Conservation (phyloP, 2,329 filamentous ascomycete genomes). For the Pyrenochaeta sp. region DNA sequence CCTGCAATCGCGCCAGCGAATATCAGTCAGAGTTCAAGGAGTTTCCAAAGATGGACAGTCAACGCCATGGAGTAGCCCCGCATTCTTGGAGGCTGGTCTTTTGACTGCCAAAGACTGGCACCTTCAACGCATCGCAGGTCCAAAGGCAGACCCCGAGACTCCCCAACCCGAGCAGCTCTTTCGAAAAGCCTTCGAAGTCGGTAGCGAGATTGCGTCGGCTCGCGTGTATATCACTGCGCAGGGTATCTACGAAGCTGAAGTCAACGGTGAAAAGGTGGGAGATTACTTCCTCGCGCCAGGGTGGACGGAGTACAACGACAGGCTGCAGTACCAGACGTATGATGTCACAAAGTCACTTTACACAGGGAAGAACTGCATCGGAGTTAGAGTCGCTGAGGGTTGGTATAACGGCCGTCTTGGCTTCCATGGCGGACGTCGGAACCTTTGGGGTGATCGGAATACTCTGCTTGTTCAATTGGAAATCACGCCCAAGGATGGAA, state of each 20-base stretch:
- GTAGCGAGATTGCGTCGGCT: background rate
- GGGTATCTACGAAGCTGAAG: conserved; percentile 13
- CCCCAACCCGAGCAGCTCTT: background rate
- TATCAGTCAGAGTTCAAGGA: no score
- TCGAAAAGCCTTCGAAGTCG: background rate
- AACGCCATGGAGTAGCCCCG: no score
- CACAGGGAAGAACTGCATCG: conserved; percentile 48
- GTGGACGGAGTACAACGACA: conserved; percentile 59
- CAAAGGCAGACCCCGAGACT: background rate
- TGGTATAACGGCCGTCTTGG: conserved; percentile 57
- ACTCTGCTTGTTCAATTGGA: conserved; percentile 51
- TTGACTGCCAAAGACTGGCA: no score
- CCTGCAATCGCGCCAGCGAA: no score
- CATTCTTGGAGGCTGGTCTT: no score
- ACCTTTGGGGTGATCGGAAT: conserved; percentile 51
- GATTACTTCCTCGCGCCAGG: conserved; percentile 55
- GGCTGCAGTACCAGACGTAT: conserved; percentile 60
- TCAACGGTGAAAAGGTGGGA: conserved; percentile 15
- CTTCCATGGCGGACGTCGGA: conserved; percentile 39
- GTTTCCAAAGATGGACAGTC: no score
- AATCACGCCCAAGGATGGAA: background rate
- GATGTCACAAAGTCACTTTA: conserved; percentile 56
- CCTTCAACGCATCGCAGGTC: no score
- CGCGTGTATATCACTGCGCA: conserved; percentile 19
- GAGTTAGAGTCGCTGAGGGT: conserved; percentile 56